Evolutionary conservation across 306 rosid species (phyloP), one percentile per base, ranked within the genome.

Genomic region (Comarum palustre): DNA sequence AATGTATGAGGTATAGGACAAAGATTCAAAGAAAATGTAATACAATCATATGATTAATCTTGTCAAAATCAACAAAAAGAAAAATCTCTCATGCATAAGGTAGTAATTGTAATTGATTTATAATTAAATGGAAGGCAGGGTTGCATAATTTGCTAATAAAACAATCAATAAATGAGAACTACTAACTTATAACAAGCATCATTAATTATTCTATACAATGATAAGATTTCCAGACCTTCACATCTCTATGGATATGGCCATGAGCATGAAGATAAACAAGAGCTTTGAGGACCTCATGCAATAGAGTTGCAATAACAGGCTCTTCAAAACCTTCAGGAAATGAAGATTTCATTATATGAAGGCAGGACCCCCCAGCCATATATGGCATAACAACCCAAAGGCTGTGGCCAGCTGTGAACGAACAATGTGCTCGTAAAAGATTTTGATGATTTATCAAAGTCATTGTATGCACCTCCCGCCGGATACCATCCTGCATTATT

Each of bases 321-420:
- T 93, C 98, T 52, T 93, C 98, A 78, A 93, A 89, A 69, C 98
- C 98, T 75, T 90, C 98, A 4, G 96, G 85, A 75, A 71, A 85
- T 8, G 83, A 14, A 68, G 92, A 87, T 79, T 93, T 93, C 94
- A 93, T 93, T 83, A 93, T 93, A 78, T 91, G 97, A 77, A 93
- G 92, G 86, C 97, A 93, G 73, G 98, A 93, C 32, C 98, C 98
- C 59, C 94, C 98, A 48, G 96, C 87, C 98, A 93, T 93, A 81
- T 89, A 93, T 72, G 98, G 98, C 98, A 93, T 93, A 84, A 93
- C 98, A 73, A 93, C 96, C 97, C 98, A 93, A 78, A 93, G 98
- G 87, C 75, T 82, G 83, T 90, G 94, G 65, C 94, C 97, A 78
- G 86, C 12, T 51, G 98, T 87, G 83, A 93, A 93, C 65, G 98